Base-by-base conservation (phyloP, 257 asterid genomes). In the Coffea eugenioides region DNA sequence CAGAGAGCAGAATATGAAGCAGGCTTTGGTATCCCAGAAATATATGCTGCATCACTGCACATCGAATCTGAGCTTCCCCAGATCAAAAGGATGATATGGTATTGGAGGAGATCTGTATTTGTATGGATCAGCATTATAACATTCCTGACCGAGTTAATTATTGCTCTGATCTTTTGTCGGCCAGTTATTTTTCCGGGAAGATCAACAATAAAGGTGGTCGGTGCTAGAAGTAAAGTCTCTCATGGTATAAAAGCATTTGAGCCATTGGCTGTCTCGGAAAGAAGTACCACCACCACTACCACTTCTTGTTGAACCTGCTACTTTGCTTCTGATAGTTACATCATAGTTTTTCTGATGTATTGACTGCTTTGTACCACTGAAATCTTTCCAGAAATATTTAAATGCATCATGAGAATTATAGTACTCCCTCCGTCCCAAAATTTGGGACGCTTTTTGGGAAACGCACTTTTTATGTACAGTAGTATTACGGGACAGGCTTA, bases 11-110 rank as follows among this genome's bases (percentile, higher is more conserved):
- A 86, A 73, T 71, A 76, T 20, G 82, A 84, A 73, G 70, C 87
- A 0, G 90, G 94, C 2, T 83, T 84, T 3, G 94, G 94, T 2
- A 87, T 84, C 79, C 97, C 97, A 6, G 89, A 90, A 74, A 84
- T 89, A 8, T 91, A 90, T 52, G 57, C 79, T 25, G 94, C 92
- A 12, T 23, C 85, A 11, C 78, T 91, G 25, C 84, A 80, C 39
- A 79, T 89, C 4, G 73, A 86, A 51, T 88, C 93, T 9, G 86
- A 88, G 76, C 91, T 90, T 48, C 89, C 93, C 8, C 69, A 41
- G 51, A 13, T 89, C 13, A 88, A 84, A 41, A 85, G 77, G 75
- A 52, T 87, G 8, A 14, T 92, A 36, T 86, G 87, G 85, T 77
- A 79, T 16, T 89, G 97, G 97, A 87, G 91, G 67, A 68, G 90